A percentile compares a stretch with the other conserved stretches of the same genome.
These are phyloP conservation scores for Corynespora cassiicola DNA, from an alignment of 2,329 filamentous ascomycete genomes.

Conservation along the genomic window DNA sequence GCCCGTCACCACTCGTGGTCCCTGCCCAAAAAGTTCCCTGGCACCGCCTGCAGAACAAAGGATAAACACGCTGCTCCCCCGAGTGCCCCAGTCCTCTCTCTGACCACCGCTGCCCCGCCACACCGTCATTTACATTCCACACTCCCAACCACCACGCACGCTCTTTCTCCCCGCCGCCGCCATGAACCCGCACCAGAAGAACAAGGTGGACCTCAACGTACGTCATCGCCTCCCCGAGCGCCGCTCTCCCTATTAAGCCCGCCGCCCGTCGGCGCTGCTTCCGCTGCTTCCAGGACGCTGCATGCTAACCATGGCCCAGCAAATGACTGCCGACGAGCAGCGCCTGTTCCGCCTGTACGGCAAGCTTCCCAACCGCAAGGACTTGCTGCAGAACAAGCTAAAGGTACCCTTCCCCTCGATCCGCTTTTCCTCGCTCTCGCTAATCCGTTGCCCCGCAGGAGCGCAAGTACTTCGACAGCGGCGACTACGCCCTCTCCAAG, in stretches of 20 bases:
- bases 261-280: slow-evolving; percentile 7
- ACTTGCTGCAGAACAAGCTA: slow-evolving; percentile 96
- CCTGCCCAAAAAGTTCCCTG: slow-evolving; percentile 30
- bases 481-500: slow-evolving; percentile 95
- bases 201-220: slow-evolving; percentile 96
- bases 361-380: slow-evolving; percentile 95
- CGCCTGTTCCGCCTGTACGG: slow-evolving; percentile 96
- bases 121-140: slow-evolving; percentile 19
- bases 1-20: too few relatives aligned
- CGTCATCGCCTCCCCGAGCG: slow-evolving; percentile 50
- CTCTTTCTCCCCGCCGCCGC: slow-evolving; percentile 22
- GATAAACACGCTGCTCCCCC: slow-evolving; percentile 28
- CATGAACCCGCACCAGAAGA: slow-evolving; percentile 98
- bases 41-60: slow-evolving; percentile 33
- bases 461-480: slow-evolving; percentile 95
- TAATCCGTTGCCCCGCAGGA: slow-evolving; percentile 59
- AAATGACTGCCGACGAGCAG: slow-evolving; percentile 92
- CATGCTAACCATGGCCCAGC: slow-evolving; percentile 60
- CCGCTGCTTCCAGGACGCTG: slow-evolving; percentile 6
- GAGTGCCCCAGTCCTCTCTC: slow-evolving; percentile 17
- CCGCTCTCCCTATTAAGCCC: slow-evolving; percentile 13
- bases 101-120: slow-evolving; percentile 4
- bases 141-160: slow-evolving; percentile 9
- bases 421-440: slow-evolving; percentile 1
- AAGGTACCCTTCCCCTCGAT: slow-evolving; percentile 62